Base-by-base conservation (phyloP, 2,329 filamentous ascomycete genomes). In the Didymella pomorum region DNA sequence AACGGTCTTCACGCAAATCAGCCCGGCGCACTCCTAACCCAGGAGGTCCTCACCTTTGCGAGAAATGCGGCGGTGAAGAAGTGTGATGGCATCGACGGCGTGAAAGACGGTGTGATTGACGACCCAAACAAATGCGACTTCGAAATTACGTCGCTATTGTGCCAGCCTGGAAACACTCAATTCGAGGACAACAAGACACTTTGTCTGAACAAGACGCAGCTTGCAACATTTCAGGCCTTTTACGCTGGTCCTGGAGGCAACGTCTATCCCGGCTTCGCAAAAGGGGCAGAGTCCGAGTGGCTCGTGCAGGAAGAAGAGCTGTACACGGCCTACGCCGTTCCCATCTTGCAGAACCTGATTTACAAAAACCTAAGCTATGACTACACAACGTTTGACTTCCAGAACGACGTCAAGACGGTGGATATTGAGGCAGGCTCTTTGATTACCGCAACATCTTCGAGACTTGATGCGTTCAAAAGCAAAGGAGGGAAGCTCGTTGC, bases 291-390 rank as follows among this genome's bases (percentile, higher is more conserved):
- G 12, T 16, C 12, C 11, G 31, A 33, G 11, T 33, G 31, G 31
- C 31, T 35, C 16, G 31, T 35, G 31, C 16, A 35, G 16, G 31
- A n/a, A 35, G 31, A 35, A 35, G 31, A 4, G 31, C 16, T 35
- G 31, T 35, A 35, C 31, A 35, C 31, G 16, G 31, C 31, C 3
- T 35, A 35, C 31, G 4, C 31, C 14, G 31, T 35, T 8, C 31
- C 31, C 16, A 35, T 35, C 14, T n/a, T 35, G 31, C 31, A 35
- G 16, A 35, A 35, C 14, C 33, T 49, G 2, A 23, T 49, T 1
- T 49, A 39, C 23, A 39, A 18, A 21, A 39, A 49, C 46, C 14
- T 49, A 14, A 49, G 46, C 31, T 39, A 49, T 23, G 33, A 49
- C n/a, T 39, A 39, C 31, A 50, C 16, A 14, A 50, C 33, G 2